These are phyloP conservation scores for Blastobotrys attinorum DNA, from an alignment of 805 yeast species.

Conservation along the genomic window DNA sequence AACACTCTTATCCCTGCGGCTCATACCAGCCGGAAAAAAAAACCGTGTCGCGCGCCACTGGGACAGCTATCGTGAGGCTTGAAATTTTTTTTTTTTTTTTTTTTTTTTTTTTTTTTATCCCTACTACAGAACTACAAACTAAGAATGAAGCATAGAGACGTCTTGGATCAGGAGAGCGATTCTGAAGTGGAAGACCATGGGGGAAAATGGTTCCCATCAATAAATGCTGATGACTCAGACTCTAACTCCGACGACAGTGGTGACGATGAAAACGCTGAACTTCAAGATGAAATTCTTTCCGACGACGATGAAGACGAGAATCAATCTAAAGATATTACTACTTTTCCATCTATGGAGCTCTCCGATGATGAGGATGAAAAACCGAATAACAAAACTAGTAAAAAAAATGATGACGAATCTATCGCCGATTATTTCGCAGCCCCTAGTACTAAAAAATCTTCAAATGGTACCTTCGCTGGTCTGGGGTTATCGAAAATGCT, in stretches of 20 bases:
- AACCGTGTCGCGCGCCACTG: background rate
- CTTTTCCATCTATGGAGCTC: constrained; percentile 35
- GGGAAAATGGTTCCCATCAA: background rate
- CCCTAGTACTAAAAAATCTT: constrained; percentile 20
- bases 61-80: background rate
- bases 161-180: too few species aligned
- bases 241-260: constrained; percentile 10
- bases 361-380: constrained; percentile 31
- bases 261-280: constrained; percentile 15
- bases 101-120: too few species aligned
- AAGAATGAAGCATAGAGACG: too few species aligned
- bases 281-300: constrained; percentile 28
- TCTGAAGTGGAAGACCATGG: too few species aligned
- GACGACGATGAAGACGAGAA: constrained; percentile 42
- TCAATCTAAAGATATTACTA: constrained; percentile 20
- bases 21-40: too few species aligned
- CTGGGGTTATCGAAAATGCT: constrained; percentile 77
- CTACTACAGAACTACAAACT: too few species aligned
- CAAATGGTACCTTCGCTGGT: constrained; percentile 71
- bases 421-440: constrained; percentile 1
- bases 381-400: constrained; percentile 16
- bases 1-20: too few species aligned
- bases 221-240: constrained; percentile 4
- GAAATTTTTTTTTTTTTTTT: background rate
- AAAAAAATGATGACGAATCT: background rate